A percentile compares a stretch with the other conserved stretches of the same genome.
phyloP scores from a whole-genome alignment of 2,329 filamentous ascomycete genomes.

The Pseudocercospora macadamiae region DNA sequence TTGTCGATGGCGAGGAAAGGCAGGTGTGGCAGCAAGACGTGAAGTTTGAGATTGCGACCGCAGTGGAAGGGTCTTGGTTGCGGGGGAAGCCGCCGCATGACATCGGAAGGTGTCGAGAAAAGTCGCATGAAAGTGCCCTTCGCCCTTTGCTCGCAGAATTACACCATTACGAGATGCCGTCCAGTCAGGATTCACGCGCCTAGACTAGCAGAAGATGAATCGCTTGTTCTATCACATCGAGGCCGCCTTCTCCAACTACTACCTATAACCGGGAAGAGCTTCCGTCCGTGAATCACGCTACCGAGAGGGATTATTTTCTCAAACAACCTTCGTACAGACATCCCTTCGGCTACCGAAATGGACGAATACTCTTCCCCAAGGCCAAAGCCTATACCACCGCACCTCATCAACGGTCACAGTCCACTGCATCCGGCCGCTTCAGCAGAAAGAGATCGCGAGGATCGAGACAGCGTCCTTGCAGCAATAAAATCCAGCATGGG shows the following conservation, averaged over 20 bases:
- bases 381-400: slow-evolving; percentile 57
- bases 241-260: slow-evolving; percentile 40
- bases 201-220: slow-evolving; percentile 31
- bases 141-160: neutral
- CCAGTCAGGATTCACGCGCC: neutral
- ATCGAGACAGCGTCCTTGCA: slow-evolving; percentile 60
- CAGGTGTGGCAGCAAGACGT: neutral
- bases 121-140: too few species aligned
- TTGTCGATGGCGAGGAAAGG: neutral
- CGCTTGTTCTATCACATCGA: slow-evolving; percentile 42
- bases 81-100: neutral
- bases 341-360: slow-evolving; percentile 40
- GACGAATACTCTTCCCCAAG: slow-evolving; percentile 41
- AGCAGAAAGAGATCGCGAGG: slow-evolving; percentile 52
- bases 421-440: slow-evolving; percentile 50
- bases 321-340: neutral
- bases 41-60: slow-evolving; percentile 4
- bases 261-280: slow-evolving; percentile 27
- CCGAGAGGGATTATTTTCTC: neutral
- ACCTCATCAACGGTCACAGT: slow-evolving; percentile 60
- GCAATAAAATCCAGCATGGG: slow-evolving; percentile 63
- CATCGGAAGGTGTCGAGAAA: too few species aligned
- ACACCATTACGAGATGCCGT: neutral
- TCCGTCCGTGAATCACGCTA: neutral
- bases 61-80: neutral